Evolutionary conservation across 768 basidiomycete species (phyloP), one percentile per base, ranked within the genome.

Genomic region (Suillus decipiens): DNA sequence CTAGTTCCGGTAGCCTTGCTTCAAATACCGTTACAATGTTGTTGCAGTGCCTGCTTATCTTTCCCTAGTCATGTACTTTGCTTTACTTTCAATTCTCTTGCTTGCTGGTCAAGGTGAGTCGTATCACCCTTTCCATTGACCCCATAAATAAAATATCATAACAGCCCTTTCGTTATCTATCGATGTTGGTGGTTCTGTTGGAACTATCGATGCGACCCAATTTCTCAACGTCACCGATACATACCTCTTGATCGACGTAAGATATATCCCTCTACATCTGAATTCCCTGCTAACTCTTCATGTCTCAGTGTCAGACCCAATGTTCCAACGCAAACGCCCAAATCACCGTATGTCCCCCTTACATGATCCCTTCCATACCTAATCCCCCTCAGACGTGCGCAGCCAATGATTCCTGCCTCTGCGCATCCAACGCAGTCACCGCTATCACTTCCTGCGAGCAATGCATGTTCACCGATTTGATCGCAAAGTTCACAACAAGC

Each of bases 81-180:
- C 71, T 65, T 51, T 77, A 63, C 60, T 72, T 65, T 71, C 64
- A 4, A 33, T 79, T 53, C 51, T 77, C 61, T 68, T 84, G 68
- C 79, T 88, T 77, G 85, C 84, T 72, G 80, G 85, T 67, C 86
- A 81, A 85, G 86, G 89, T 87, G n/a, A 19, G 68, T 50, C 68
- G 60, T n/a, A 17, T 61, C n/a, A 10, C 22, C 28, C 48, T 24
- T 65, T 36, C 33, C 36, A 15, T 22, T 22, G 11, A 11, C n/a
- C 4, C 9, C 56, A 12, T 14, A 58, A 19, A 9, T n/a, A 11
- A 55, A 28, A 17, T 17, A 22, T 50, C 14, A 8, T 55, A 39
- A 5, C 48, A 76, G 84, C 73, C 39, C 67, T 82, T 61, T 78
- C 84, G 31, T 79, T 89, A 73, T 81, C 78, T 63, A 78, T 90